Evolutionary conservation across 2,329 filamentous ascomycete genomes (phyloP).

Genomic region (Cladosporium sp.): DNA sequence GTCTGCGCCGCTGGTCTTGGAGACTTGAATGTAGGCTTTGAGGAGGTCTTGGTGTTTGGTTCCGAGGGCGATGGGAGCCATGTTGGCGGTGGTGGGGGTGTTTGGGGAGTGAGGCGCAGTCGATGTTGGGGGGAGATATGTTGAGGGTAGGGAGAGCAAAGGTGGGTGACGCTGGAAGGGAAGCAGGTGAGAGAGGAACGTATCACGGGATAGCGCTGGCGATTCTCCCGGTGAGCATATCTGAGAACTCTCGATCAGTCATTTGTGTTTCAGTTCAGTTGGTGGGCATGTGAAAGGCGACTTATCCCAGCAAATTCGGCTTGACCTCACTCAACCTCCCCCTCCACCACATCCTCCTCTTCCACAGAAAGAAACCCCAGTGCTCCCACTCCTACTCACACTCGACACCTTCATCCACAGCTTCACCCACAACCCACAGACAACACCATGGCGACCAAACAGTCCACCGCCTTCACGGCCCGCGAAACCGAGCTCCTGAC

Average conservation of each 20-base stretch:
- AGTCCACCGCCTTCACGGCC: neutral
- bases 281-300: neutral
- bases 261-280: neutral
- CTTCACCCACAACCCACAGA: neutral
- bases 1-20: neutral
- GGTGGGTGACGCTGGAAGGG: neutral
- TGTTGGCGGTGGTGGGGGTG: slow-evolving; percentile 22
- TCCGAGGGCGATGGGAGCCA: slow-evolving; percentile 5
- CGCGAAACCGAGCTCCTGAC: slow-evolving; percentile 4
- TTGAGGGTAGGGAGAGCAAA: neutral
- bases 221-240: neutral
- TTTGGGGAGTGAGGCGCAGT: slow-evolving; percentile 22
- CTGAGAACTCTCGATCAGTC: neutral
- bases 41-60: slow-evolving; percentile 16
- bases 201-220: neutral
- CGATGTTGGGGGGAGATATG: neutral
- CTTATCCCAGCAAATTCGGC: neutral
- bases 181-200: neutral
- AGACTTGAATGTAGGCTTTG: slow-evolving; percentile 10
- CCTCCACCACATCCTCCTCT: neutral
- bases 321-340: neutral
- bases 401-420: neutral
- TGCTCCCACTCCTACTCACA: neutral
- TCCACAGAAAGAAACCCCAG: neutral
- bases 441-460: neutral